A percentile compares a stretch with the other conserved stretches of the same genome.
Conservation (phyloP, 2,329 filamentous ascomycete genomes). For the Drechslerella stenobrocha region DNA sequence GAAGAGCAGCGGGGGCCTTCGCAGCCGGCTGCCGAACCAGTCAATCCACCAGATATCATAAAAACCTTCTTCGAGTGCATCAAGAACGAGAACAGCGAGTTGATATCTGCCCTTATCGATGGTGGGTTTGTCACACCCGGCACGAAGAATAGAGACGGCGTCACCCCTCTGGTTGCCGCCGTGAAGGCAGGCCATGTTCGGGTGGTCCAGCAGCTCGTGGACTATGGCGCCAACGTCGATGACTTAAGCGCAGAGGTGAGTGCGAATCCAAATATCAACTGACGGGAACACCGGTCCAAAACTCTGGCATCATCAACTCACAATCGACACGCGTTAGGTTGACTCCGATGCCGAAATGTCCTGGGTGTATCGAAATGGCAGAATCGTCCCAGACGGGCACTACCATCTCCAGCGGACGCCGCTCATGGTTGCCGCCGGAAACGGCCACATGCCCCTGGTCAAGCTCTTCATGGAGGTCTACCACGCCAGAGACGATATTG, state of each 20-base stretch:
- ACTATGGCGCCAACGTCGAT: conserved; percentile 42
- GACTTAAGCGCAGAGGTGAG: conserved; percentile 31
- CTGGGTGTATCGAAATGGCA: conserved; percentile 15
- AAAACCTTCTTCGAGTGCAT: conserved; percentile 37
- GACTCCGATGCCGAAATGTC: conserved; percentile 1
- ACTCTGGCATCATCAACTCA: conserved; percentile 6
- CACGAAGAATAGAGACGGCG: conserved; percentile 20
- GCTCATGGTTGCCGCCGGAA: conserved; percentile 41
- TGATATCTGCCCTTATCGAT: conserved; percentile 43
- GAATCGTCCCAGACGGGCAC: conserved; percentile 9
- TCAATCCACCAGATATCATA: conserved; percentile 19
- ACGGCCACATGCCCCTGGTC: conserved; percentile 40
- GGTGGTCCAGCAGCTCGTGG: conserved; percentile 42
- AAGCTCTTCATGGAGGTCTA: conserved; percentile 46
- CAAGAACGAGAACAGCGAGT: conserved; percentile 39
- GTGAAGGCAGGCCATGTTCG: conserved; percentile 39
- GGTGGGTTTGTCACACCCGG: conserved; percentile 28
- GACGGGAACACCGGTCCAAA: not conserved
- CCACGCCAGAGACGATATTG: conserved; percentile 39
- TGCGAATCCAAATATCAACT: not conserved
- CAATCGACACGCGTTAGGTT: not conserved
- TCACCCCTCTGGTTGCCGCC: conserved; percentile 35
- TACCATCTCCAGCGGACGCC: conserved; percentile 23
- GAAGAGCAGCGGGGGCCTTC: conserved; percentile 14
- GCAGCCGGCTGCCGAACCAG: not conserved